Evolutionary conservation across 2,329 filamentous ascomycete species (phyloP).

Genomic region (Xylaria sp.): DNA sequence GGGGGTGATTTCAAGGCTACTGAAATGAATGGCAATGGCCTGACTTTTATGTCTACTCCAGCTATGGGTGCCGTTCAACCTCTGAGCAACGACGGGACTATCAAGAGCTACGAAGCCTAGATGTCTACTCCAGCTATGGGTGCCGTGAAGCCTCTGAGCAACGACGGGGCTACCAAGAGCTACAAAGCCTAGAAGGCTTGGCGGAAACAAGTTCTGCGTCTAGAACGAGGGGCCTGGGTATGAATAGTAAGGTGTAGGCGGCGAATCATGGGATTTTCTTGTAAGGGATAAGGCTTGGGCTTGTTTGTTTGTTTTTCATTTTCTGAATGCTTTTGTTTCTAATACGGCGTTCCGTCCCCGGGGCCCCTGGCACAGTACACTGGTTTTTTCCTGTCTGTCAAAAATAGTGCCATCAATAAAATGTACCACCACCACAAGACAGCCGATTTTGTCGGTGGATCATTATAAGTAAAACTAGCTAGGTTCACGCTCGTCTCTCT

Average conservation of each 20-base stretch:
- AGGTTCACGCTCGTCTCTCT: background rate
- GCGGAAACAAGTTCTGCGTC: background rate
- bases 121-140: slow-evolving; percentile 51
- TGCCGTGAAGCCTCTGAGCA: slow-evolving; percentile 65
- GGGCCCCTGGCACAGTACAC: slow-evolving; percentile 24
- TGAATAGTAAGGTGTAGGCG: slow-evolving; percentile 32
- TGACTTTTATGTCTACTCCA: slow-evolving; percentile 63
- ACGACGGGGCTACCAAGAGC: slow-evolving; percentile 65
- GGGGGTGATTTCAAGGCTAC: slow-evolving; percentile 62
- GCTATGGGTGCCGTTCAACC: slow-evolving; percentile 61
- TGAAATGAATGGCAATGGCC: slow-evolving; percentile 62
- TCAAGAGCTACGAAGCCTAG: slow-evolving; percentile 68
- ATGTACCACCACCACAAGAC: slow-evolving; percentile 38
- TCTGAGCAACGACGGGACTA: slow-evolving; percentile 63
- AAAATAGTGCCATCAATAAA: slow-evolving; percentile 35
- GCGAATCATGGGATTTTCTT: slow-evolving; percentile 39
- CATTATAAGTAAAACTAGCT: background rate
- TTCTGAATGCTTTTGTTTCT: slow-evolving; percentile 21
- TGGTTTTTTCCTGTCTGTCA: slow-evolving; percentile 18
- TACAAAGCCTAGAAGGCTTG: slow-evolving; percentile 60
- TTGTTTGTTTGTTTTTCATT: slow-evolving; percentile 26
- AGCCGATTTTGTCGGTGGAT: slow-evolving; percentile 7
- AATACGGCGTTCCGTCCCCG: slow-evolving; percentile 36
- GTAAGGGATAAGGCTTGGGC: slow-evolving; percentile 17
- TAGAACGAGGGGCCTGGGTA: background rate